These are phyloP conservation scores for Omphalotus guepiniiformis DNA, from an alignment of 768 basidiomycete genomes.

Conservation along the genomic window DNA sequence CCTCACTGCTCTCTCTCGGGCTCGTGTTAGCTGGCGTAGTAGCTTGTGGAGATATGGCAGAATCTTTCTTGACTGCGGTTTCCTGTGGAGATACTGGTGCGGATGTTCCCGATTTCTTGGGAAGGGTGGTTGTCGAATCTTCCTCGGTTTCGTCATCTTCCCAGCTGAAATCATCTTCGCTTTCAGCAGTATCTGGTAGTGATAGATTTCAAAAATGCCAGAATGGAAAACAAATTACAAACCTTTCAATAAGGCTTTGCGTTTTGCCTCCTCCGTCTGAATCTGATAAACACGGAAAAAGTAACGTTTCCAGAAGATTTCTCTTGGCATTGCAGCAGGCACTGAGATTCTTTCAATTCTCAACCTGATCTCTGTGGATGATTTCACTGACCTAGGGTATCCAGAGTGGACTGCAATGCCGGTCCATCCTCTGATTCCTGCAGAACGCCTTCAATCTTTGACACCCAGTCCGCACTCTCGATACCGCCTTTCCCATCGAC, in stretches of 20 bases:
- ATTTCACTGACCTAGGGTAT: constrained; percentile 56
- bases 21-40: constrained; percentile 33
- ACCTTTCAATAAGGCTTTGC: constrained; percentile 77
- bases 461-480: constrained; percentile 53
- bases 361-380: too few relatives aligned
- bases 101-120: background rate
- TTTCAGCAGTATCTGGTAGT: constrained; percentile 49
- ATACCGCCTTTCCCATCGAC: constrained; percentile 55
- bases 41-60: constrained; percentile 33
- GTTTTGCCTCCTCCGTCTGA: constrained; percentile 68
- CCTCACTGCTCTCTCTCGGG: constrained; percentile 59
- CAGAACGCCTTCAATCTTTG: constrained; percentile 43
- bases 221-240: constrained; percentile 1
- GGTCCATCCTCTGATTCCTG: constrained; percentile 48
- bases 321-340: constrained; percentile 56
- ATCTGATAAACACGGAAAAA: constrained; percentile 88
- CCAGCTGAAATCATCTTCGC: constrained; percentile 74
- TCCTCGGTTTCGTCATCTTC: constrained; percentile 12
- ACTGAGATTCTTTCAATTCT: too few relatives aligned
- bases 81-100: background rate
- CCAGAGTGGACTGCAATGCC: constrained; percentile 47
- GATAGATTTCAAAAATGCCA: constrained; percentile 5
- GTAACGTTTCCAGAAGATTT: constrained; percentile 82
- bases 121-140: background rate
- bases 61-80: constrained; percentile 18